phyloP scores from a whole-genome alignment of 1,139 yeast genomes.

The Scheffersomyces quercinus region DNA sequence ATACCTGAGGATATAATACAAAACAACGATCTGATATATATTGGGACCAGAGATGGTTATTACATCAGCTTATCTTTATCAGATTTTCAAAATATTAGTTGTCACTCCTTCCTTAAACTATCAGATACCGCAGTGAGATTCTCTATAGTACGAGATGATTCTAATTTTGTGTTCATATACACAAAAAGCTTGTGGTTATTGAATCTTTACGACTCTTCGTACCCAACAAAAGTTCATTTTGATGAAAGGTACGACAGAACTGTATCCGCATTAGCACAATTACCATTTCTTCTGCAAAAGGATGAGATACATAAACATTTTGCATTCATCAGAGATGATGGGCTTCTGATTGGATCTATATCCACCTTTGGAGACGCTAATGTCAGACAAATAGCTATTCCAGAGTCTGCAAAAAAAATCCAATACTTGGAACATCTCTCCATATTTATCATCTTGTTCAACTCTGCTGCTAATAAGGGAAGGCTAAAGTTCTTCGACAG shows the following conservation, averaged over 20 bases:
- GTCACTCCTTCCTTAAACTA: conserved; percentile 18
- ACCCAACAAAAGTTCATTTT: conserved; percentile 43
- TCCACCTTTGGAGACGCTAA: conserved; percentile 26
- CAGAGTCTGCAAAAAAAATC: conserved; percentile 35
- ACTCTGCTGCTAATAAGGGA: conserved; percentile 23
- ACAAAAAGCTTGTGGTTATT: conserved; percentile 47
- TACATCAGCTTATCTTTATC: conserved; percentile 9
- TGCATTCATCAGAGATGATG: conserved; percentile 51
- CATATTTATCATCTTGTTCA: conserved; percentile 41
- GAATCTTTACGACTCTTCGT: conserved; percentile 28
- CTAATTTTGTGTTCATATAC: conserved; percentile 24
- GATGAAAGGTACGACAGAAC: conserved; percentile 34
- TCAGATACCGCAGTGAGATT: conserved; percentile 27
- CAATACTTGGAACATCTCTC: conserved; percentile 11
- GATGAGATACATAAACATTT: conserved; percentile 16
- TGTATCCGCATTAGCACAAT: conserved; percentile 9
- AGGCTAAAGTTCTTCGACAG: conserved; percentile 38
- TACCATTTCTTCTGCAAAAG: conserved; percentile 6
- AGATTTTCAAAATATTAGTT: neutral
- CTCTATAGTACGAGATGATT: conserved; percentile 10
- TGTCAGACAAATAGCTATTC: conserved; percentile 34
- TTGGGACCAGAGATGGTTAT: conserved; percentile 22
- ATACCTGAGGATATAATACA: conserved; percentile 10
- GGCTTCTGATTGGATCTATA: conserved; percentile 40
- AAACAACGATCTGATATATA: conserved; percentile 5